Percentiles rank a stretch among this genome's conserved stretches.
Evolutionary conservation across 2,329 filamentous ascomycete genomes (phyloP).

Genomic region (Blastomyces parvus): DNA sequence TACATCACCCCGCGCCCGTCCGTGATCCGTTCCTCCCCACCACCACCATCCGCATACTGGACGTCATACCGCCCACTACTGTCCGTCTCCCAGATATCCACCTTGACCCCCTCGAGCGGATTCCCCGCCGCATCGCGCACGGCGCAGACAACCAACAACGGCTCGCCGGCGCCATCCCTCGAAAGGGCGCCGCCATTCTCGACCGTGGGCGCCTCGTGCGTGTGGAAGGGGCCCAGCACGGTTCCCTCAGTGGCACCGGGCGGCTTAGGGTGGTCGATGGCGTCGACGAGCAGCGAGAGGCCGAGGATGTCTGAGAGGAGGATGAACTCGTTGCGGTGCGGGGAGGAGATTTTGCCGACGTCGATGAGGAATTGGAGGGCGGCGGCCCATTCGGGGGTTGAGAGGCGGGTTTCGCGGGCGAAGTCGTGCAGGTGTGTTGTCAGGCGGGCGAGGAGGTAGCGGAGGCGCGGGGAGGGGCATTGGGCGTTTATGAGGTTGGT

Average conservation of each 20-base stretch:
- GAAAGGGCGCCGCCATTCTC: slow-evolving; percentile 54
- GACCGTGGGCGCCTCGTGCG: slow-evolving; percentile 57
- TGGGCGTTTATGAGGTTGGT: slow-evolving; percentile 61
- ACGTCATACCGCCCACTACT: slow-evolving; percentile 74
- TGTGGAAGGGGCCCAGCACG: slow-evolving; percentile 75
- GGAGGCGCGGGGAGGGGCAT: slow-evolving; percentile 54
- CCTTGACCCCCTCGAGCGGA: slow-evolving; percentile 56
- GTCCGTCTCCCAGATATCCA: slow-evolving; percentile 82
- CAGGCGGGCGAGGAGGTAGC: slow-evolving; percentile 62
- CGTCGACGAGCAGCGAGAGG: slow-evolving; percentile 69
- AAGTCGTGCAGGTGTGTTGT: slow-evolving; percentile 75
- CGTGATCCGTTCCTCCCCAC: slow-evolving; percentile 37
- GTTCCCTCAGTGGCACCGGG: slow-evolving; percentile 59
- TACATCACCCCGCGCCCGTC: slow-evolving; percentile 64
- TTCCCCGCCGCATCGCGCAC: slow-evolving; percentile 55
- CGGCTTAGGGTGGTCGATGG: slow-evolving; percentile 75
- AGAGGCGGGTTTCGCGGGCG: slow-evolving; percentile 65
- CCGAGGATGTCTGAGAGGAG: slow-evolving; percentile 71
- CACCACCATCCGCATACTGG: slow-evolving; percentile 55
- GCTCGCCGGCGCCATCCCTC: slow-evolving; percentile 58
- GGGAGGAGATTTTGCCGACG: slow-evolving; percentile 63
- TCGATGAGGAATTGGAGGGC: slow-evolving; percentile 61
- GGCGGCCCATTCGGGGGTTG: slow-evolving; percentile 68
- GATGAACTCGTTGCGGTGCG: slow-evolving; percentile 74
- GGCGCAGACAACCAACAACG: slow-evolving; percentile 63